Base-by-base conservation (phyloP, 2,329 filamentous ascomycete species). In the Penicillium sp. region DNA sequence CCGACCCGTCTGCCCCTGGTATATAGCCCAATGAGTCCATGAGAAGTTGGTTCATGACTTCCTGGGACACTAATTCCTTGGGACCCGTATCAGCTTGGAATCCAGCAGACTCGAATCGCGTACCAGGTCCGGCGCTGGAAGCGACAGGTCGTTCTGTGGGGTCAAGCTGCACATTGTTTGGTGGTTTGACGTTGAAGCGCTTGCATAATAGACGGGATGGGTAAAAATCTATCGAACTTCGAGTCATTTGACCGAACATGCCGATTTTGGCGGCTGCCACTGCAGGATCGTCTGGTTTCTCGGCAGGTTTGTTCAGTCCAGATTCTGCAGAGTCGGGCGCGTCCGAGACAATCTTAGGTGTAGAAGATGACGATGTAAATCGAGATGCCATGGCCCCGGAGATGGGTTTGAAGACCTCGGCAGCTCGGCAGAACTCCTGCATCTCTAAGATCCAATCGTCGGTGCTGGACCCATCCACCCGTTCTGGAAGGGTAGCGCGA, bases 201-300 rank as follows among this genome's bases (percentile, higher is more conserved):
- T 97, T 99, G 72, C 92, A 97, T n/a, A 97, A 72, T 34, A 99
- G 72, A 46, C 90, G 78, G 1, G 86, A 85, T 0, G 93, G 93
- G 59, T 84, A 85, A 69, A 95, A 97, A 4, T 84, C 80, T 7
- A 81, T 69, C 0, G 78, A 76, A 18, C 78, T 82, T 53, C 93
- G 79, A 3, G 93, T 99, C 82, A 97, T 80, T 12, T 83, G 79
- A 1, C 93, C 93, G 70, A 91, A 96, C 90, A 97, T 95, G 49
- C 89, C 90, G 65, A 96, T 75, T 62, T 80, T 88, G 7, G 93
- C 93, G 1, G 93, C 93, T 59, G 89, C 85, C 64, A 91, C 87
- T 10, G 89, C 89, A 0, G 91, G 86, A 62, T 95, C 87, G 53
- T 83, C 77, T 3, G 78, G 77, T 59, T 85, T 89, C 19, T 73